Base-by-base conservation (phyloP, 768 basidiomycete species). In the Mycena metata region DNA sequence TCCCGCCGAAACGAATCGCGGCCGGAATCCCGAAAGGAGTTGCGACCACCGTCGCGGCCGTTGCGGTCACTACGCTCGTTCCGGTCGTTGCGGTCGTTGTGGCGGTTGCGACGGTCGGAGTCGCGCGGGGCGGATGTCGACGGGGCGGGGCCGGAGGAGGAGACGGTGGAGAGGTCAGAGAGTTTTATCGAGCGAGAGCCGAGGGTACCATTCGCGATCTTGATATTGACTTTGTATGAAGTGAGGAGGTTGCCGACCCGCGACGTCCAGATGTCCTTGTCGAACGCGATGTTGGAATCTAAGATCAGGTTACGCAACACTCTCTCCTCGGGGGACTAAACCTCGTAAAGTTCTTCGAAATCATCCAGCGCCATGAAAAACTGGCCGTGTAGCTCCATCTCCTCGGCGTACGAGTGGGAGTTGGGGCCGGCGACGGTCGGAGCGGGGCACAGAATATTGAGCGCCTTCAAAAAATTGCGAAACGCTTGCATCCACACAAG, bases 261-360 rank as follows among this genome's bases (percentile, higher is more conserved):
- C 55, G 21, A 0, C n/a, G 24, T 35, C 62, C 62, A 64, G 42
- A 42, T 13, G 1, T 13, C 7, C 21, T 8, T 15, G 56, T 50
- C 56, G 39, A 58, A 65, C 0, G 21, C 23, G 2, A 4, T 12
- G 30, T 51, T 21, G 19, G 19, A 33, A 8, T 16, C n/a, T 26
- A 62, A 24, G 4, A 65, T 58, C 3, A 33, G 42, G 56, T 51
- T 50, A 1, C 64, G 46, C 10, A 65, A 12, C 7, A 2, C 9
- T 5, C 58, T 58, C 19, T 65, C 64, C 1, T 35, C 26, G 4
- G 46, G 55, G 24, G 58, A 65, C 64, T 56, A 65, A 2, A 58
- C n/a, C 8, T 1, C 0, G 23, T 50, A 65, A 1, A 17, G 19
- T 5, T 0, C 5, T 7, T 65, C 64, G 41, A 65, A 65, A 12